phyloP scores from a whole-genome alignment of 2,329 filamentous ascomycete genomes.

The Septoria petroselini region DNA sequence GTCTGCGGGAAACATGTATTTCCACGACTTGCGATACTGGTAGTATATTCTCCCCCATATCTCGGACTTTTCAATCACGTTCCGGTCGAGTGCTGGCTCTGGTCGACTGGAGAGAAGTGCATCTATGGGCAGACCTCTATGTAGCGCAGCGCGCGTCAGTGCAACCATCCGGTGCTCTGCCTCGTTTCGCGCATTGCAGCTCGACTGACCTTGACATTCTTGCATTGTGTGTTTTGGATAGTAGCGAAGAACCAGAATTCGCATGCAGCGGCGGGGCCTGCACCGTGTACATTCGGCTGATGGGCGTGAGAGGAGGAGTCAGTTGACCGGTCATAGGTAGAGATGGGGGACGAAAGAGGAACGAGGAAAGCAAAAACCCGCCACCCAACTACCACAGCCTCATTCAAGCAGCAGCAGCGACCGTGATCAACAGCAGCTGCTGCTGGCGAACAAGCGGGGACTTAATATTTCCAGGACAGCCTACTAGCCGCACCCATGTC shows the following conservation, averaged over 20 bases:
- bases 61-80: conserved; percentile 21
- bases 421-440: background rate
- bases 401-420: background rate
- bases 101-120: conserved; percentile 22
- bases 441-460: conserved; percentile 1
- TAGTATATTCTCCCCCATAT: conserved; percentile 26
- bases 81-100: conserved; percentile 8
- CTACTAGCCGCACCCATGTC: conserved; percentile 7
- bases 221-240: conserved; percentile 9
- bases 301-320: conserved; percentile 7
- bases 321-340: conserved; percentile 3
- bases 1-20: conserved; percentile 29
- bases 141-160: background rate
- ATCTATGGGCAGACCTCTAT: conserved; percentile 23
- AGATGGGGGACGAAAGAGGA: background rate
- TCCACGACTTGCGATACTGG: conserved; percentile 20
- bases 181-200: background rate
- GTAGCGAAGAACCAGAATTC: conserved; percentile 10
- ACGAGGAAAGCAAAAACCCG: conserved; percentile 22
- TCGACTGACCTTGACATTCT: conserved; percentile 27
- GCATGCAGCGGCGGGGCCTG: conserved; percentile 20
- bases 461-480: conserved; percentile 6
- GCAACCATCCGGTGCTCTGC: background rate
- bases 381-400: conserved; percentile 21
- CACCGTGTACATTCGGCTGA: conserved; percentile 24